phyloP scores from a whole-genome alignment of 2,329 filamentous ascomycete species.

The Botrytis deweyae region DNA sequence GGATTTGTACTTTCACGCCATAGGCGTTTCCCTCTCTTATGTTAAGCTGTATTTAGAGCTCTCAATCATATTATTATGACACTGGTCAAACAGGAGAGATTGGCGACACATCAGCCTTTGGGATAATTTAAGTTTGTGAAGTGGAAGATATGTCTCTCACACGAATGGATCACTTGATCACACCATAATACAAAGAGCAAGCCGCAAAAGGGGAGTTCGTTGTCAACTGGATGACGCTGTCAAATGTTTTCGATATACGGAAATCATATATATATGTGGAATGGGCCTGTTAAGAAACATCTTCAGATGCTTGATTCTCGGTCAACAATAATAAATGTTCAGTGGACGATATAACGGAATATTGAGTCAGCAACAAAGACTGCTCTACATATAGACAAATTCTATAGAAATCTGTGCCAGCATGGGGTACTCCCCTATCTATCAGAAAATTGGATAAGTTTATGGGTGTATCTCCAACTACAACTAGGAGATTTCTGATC shows the following conservation, averaged over 20 bases:
- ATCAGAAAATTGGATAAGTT: background rate
- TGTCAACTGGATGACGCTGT: background rate
- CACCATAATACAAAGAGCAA: background rate
- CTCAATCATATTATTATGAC: background rate
- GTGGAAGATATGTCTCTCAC: background rate
- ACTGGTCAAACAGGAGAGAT: background rate
- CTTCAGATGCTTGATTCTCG: background rate
- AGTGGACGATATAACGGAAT: background rate
- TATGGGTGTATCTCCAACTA: background rate
- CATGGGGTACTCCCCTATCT: fast-evolving
- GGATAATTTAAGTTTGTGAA: background rate
- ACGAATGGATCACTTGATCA: background rate
- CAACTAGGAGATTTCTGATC: background rate
- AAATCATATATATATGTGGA: too few species aligned
- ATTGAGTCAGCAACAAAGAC: too few species aligned
- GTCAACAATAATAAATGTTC: background rate
- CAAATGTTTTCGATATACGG: background rate
- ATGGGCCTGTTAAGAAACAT: background rate
- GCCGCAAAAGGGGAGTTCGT: background rate
- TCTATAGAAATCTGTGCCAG: background rate
- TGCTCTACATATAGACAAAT: background rate
- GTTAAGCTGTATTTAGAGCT: background rate
- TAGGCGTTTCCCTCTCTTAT: background rate
- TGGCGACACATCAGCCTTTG: background rate
- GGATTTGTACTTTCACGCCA: background rate